Conservation (phyloP, 2,329 filamentous ascomycete species). For the Trichoderma oligosporum region DNA sequence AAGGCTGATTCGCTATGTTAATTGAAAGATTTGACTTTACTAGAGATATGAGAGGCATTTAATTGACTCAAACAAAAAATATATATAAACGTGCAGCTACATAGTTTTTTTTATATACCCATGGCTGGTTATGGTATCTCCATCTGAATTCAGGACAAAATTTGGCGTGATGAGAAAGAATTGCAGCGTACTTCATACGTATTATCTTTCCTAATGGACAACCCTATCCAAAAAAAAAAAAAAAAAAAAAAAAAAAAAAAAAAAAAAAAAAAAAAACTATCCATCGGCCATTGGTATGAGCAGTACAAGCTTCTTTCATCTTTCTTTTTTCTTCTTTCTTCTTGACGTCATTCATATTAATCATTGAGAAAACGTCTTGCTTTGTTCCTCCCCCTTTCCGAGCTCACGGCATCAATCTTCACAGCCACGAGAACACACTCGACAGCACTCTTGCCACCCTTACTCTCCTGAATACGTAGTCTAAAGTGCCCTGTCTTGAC, state of each 20-base stretch:
- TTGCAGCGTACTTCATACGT: too few species aligned
- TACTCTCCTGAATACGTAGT: conserved; percentile 57
- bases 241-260: too few species aligned
- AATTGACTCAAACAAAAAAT: too few species aligned
- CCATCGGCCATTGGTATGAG: background rate
- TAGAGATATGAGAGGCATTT: background rate
- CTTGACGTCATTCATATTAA: background rate
- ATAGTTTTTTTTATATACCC: too few species aligned
- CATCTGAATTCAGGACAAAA: too few species aligned
- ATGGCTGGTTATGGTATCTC: too few species aligned
- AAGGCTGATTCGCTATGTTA: background rate
- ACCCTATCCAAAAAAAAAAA: too few species aligned
- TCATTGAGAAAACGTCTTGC: conserved; percentile 57
- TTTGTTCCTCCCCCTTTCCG: conserved; percentile 63
- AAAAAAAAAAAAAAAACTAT: background rate
- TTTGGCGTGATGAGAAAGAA: too few species aligned
- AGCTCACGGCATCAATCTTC: conserved; percentile 68
- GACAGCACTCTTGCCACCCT: conserved; percentile 49
- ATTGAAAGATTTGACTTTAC: background rate
- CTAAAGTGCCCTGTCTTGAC: conserved; percentile 69
- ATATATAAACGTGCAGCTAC: too few species aligned
- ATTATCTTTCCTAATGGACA: too few species aligned
- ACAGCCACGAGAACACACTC: conserved; percentile 73
- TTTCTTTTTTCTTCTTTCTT: background rate
- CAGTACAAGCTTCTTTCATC: background rate